Conservation (phyloP, 192 early-diverging fungal species). For the Thoreauomyces humboldtii region DNA sequence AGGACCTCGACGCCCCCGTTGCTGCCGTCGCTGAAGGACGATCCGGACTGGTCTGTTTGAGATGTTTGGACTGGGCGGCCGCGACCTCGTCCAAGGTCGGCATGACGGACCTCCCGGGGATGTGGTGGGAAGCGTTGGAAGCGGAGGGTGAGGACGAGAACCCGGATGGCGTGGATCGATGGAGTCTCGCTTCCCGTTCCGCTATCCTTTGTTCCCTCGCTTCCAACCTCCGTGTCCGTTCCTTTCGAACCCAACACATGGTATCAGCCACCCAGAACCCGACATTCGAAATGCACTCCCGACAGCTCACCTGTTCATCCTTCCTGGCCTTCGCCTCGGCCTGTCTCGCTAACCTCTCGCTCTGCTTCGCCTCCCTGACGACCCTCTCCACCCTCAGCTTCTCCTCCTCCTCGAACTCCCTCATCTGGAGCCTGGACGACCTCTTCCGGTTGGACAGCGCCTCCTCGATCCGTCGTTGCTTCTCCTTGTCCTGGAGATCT, state of each 20-base stretch:
- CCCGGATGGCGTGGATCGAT: no score
- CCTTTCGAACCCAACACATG: no score
- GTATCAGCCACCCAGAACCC: no score
- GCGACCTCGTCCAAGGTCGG: conserved; percentile 14
- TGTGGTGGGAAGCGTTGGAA: neutral
- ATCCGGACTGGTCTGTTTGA: no score
- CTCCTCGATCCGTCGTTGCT: conserved; percentile 50
- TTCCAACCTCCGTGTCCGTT: conserved; percentile 36
- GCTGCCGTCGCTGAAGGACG: no score
- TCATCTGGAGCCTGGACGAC: conserved; percentile 60
- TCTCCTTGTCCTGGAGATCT: conserved; percentile 55
- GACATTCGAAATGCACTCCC: neutral
- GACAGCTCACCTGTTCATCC: conserved; percentile 12
- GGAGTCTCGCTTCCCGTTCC: conserved; percentile 16
- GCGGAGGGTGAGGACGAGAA: no score
- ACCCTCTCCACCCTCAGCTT: conserved; percentile 31
- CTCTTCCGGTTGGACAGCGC: conserved; percentile 60
- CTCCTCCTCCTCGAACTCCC: conserved; percentile 58
- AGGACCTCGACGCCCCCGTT: neutral
- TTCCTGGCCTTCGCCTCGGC: conserved; percentile 26
- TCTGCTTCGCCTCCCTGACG: conserved; percentile 30
- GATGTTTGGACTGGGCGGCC: neutral
- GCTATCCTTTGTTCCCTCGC: conserved; percentile 31
- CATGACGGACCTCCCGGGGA: neutral
- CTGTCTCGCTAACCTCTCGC: conserved; percentile 30